These are phyloP conservation scores for Leucaena leucocephala DNA, from an alignment of 306 rosid genomes.

Conservation along the genomic window DNA sequence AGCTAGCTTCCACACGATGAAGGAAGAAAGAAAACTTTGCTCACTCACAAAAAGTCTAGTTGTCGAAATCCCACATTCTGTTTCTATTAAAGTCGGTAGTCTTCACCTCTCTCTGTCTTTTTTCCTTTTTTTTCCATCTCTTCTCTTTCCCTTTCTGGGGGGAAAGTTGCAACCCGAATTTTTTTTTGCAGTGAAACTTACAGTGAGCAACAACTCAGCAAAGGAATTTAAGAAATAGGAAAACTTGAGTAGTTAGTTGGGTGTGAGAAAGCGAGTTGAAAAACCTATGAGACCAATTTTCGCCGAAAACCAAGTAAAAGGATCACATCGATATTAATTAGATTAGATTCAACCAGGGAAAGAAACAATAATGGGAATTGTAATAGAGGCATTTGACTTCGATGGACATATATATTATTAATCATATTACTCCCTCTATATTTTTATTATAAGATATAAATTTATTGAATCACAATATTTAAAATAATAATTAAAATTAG, in stretches of 20 bases:
- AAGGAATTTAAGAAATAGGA: slow-evolving; percentile 26
- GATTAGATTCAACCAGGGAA: no score
- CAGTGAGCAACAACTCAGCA: neutral
- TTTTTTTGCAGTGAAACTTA: slow-evolving; percentile 12
- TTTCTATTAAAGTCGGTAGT: slow-evolving; percentile 60
- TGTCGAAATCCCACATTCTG: slow-evolving; percentile 49
- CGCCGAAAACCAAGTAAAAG: slow-evolving; percentile 32
- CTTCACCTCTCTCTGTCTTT: neutral
- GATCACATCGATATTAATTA: neutral
- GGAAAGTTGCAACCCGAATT: slow-evolving; percentile 12
- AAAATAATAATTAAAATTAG: no score
- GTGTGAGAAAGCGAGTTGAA: slow-evolving; percentile 35
- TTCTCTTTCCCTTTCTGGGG: slow-evolving; percentile 26
- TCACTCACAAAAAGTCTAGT: slow-evolving; percentile 40
- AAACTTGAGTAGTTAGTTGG: slow-evolving; percentile 12
- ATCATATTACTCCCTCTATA: no score
- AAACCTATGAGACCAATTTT: slow-evolving; percentile 30
- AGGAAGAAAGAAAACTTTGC: slow-evolving; percentile 50
- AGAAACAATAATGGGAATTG: no score
- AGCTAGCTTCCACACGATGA: slow-evolving; percentile 28
- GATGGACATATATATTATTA: no score
- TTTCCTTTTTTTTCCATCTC: neutral
- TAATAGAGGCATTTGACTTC: no score
- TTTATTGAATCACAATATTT: no score
- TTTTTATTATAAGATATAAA: no score